These are phyloP conservation scores for Nakataea oryzae DNA, from an alignment of 2,329 filamentous ascomycete genomes.

Conservation along the genomic window DNA sequence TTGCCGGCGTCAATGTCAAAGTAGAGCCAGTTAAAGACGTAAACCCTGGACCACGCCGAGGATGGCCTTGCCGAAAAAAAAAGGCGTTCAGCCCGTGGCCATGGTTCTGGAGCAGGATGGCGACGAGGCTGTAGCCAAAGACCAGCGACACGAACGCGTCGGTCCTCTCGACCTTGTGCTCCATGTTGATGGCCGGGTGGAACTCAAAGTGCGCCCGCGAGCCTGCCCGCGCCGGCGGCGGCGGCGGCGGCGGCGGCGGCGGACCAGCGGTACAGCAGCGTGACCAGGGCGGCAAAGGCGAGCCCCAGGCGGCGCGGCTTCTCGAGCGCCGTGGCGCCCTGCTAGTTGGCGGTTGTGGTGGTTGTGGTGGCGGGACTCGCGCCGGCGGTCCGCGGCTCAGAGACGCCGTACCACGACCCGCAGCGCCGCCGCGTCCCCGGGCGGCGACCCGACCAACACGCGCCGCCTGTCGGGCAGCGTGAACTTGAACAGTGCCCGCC, in stretches of 20 bases:
- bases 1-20: slow-evolving; percentile 51
- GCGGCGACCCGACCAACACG: slow-evolving; percentile 45
- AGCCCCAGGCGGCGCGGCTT: slow-evolving; percentile 43
- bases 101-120: slow-evolving; percentile 47
- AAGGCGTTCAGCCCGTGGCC: slow-evolving; percentile 45
- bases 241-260: slow-evolving; percentile 8
- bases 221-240: slow-evolving; percentile 6
- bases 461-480: slow-evolving; percentile 42
- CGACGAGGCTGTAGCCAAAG: slow-evolving; percentile 54
- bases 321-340: slow-evolving; percentile 41
- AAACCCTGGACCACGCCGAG: slow-evolving; percentile 47
- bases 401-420: slow-evolving; percentile 27
- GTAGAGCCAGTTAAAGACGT: slow-evolving; percentile 52
- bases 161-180: slow-evolving; percentile 54
- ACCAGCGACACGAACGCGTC: slow-evolving; percentile 55
- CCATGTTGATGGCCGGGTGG: slow-evolving; percentile 52
- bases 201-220: slow-evolving; percentile 41
- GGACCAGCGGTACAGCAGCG: slow-evolving; percentile 25
- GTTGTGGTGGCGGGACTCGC: too few species aligned
- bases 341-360: neutral
- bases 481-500: slow-evolving; percentile 38
- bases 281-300: slow-evolving; percentile 43
- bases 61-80: slow-evolving; percentile 53
- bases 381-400: too few species aligned
- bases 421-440: slow-evolving; percentile 41